A percentile compares a stretch with the other conserved stretches of the same genome.
These are phyloP conservation scores for Cotoneaster glaucophyllus DNA, from an alignment of 306 rosid genomes.

Conservation along the genomic window DNA sequence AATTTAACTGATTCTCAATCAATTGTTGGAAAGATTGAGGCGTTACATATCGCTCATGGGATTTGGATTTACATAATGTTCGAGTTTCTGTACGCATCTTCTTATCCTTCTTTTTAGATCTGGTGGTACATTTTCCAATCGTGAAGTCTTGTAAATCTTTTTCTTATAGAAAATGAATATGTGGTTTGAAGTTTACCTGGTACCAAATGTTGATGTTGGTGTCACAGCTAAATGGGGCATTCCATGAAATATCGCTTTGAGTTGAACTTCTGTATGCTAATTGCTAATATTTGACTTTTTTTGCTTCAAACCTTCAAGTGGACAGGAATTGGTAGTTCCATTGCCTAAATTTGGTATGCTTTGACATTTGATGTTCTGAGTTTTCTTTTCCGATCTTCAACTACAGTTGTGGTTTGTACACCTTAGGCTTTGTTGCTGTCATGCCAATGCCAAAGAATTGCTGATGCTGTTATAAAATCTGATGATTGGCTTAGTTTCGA, in stretches of 20 bases:
- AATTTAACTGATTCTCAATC: constrained; percentile 6
- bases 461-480: constrained; percentile 19
- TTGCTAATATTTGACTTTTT: constrained; percentile 26
- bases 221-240: not conserved
- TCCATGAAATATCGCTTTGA: constrained; percentile 24
- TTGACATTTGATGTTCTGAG: constrained; percentile 23
- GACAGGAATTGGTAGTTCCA: constrained; percentile 29
- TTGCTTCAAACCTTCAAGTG: constrained; percentile 27
- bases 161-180: constrained; percentile 12
- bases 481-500: constrained; percentile 19
- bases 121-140: not conserved
- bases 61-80: constrained; percentile 33
- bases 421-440: constrained; percentile 28
- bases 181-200: not conserved
- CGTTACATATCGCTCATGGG: constrained; percentile 16
- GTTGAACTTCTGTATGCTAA: constrained; percentile 15
- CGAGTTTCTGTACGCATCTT: constrained; percentile 25
- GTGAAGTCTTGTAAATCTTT: constrained; percentile 15
- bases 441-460: constrained; percentile 30
- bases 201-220: not conserved
- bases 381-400: constrained; percentile 31
- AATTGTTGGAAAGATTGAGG: constrained; percentile 24
- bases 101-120: constrained; percentile 18
- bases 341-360: constrained; percentile 28
- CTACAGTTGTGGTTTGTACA: constrained; percentile 21